Evolutionary conservation across 768 basidiomycete species (phyloP).

Genomic region (Tubosaeta sp.): DNA sequence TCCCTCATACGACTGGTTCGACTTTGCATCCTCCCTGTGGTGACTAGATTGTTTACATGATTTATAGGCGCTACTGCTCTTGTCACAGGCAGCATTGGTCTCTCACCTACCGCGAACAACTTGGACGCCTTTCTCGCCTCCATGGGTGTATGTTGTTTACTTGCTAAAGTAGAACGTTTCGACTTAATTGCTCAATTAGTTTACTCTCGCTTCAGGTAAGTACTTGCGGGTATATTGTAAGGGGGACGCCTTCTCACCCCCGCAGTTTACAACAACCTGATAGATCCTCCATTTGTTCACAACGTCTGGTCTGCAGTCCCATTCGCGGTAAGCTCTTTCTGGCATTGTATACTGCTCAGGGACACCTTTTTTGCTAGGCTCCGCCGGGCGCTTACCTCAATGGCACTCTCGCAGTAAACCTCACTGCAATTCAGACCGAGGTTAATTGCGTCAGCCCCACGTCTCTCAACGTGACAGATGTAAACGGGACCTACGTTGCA

Average conservation of each 20-base stretch:
- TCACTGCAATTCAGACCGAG: slow-evolving; percentile 42
- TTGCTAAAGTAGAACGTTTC: background rate
- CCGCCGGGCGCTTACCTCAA: slow-evolving; percentile 43
- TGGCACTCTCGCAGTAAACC: slow-evolving; percentile 48
- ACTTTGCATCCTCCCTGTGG: slow-evolving; percentile 6
- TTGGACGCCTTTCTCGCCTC: slow-evolving; percentile 57
- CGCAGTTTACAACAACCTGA: slow-evolving; percentile 35
- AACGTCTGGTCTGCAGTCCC: slow-evolving; percentile 50
- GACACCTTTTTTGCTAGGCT: slow-evolving; percentile 31
- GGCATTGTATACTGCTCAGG: background rate
- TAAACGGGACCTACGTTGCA: slow-evolving; percentile 32
- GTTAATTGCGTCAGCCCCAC: slow-evolving; percentile 45
- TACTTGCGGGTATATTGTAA: background rate
- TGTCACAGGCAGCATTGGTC: slow-evolving; percentile 40
- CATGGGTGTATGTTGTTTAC: slow-evolving; percentile 42
- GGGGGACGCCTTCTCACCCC: background rate
- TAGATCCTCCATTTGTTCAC: slow-evolving; percentile 56
- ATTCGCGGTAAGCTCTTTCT: slow-evolving; percentile 39
- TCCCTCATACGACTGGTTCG: slow-evolving; percentile 14
- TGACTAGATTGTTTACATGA: background rate
- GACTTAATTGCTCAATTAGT: slow-evolving; percentile 28
- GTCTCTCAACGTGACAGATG: slow-evolving; percentile 21
- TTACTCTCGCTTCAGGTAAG: slow-evolving; percentile 24
- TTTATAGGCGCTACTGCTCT: slow-evolving; percentile 36
- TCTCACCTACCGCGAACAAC: slow-evolving; percentile 39